These are phyloP conservation scores for Coemansia sp. DNA, from an alignment of 192 early-diverging fungal genomes.

Conservation along the genomic window DNA sequence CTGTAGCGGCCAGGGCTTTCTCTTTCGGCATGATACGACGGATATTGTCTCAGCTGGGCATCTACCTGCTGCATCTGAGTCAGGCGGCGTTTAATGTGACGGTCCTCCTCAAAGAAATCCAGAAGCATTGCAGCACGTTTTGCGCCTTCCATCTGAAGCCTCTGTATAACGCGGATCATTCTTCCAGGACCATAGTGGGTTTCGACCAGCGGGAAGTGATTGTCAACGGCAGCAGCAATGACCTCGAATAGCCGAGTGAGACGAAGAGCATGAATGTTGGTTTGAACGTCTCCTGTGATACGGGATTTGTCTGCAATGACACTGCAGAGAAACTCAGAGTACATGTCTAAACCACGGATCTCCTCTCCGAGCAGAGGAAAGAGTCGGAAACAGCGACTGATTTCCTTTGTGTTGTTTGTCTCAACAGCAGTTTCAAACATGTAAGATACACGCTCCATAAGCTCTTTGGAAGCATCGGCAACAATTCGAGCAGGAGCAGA, in stretches of 20 bases:
- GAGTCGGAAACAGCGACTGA: slow-evolving; percentile 85
- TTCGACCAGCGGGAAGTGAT: slow-evolving; percentile 83
- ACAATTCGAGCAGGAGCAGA: slow-evolving; percentile 39
- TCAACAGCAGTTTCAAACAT: slow-evolving; percentile 82
- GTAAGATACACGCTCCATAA: slow-evolving; percentile 71
- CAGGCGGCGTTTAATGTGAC: slow-evolving; percentile 55
- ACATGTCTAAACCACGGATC: slow-evolving; percentile 85
- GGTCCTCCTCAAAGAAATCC: slow-evolving; percentile 77
- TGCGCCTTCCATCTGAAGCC: slow-evolving; percentile 88
- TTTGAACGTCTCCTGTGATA: slow-evolving; percentile 12
- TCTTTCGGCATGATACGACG: slow-evolving; percentile 2
- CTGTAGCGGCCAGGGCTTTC: slow-evolving; percentile 7
- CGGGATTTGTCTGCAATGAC: slow-evolving; percentile 76
- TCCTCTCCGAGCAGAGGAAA: slow-evolving; percentile 87
- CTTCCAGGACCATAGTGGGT: slow-evolving; percentile 83
- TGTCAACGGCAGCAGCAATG: slow-evolving; percentile 84
- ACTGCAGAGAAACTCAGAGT: slow-evolving; percentile 80
- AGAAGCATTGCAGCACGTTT: slow-evolving; percentile 74
- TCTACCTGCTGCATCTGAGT: slow-evolving; percentile 42
- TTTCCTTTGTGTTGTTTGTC: slow-evolving; percentile 67
- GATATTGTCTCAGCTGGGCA: slow-evolving; percentile 1
- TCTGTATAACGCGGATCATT: slow-evolving; percentile 85
- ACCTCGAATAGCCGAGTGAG: slow-evolving; percentile 89
- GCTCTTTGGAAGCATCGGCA: slow-evolving; percentile 57
- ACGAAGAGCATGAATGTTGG: slow-evolving; percentile 69